Conservation (phyloP, 768 basidiomycete species). For the Russula emetica region DNA sequence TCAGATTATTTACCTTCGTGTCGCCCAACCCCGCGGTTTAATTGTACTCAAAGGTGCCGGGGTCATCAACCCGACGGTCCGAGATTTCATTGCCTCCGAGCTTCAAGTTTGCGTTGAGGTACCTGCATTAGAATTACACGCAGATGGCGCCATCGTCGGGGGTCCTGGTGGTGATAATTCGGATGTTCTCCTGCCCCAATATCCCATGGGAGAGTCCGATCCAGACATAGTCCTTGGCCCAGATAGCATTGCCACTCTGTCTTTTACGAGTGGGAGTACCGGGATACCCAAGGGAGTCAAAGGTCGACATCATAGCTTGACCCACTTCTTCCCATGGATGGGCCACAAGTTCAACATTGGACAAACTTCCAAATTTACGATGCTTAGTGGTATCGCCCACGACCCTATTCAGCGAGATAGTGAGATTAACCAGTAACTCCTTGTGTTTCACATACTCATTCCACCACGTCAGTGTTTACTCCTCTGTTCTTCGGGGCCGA, state of each 20-base stretch:
- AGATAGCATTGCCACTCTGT: constrained; percentile 89
- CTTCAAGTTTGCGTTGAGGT: constrained; percentile 87
- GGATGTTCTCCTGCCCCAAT: constrained; percentile 60
- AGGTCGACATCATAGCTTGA: constrained; percentile 91
- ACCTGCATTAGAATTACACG: constrained; percentile 75
- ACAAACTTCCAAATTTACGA: constrained; percentile 82
- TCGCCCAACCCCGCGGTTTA: constrained; percentile 87
- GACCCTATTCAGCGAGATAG: constrained; percentile 99
- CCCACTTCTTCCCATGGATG: constrained; percentile 99
- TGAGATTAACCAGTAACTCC: constrained; percentile 43
- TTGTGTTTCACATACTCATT: constrained; percentile 11
- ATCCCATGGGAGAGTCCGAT: constrained; percentile 57
- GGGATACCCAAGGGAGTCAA: constrained; percentile 98
- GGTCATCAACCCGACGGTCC: constrained; percentile 69
- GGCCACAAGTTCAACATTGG: constrained; percentile 74
- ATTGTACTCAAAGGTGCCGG: constrained; percentile 91
- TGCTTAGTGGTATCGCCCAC: constrained; percentile 98
- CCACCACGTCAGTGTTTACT: constrained; percentile 73
- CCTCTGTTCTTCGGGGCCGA: constrained; percentile 96
- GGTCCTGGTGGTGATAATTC: constrained; percentile 43
- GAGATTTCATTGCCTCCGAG: constrained; percentile 73
- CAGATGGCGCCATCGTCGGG: constrained; percentile 60
- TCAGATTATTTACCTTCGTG: constrained; percentile 89
- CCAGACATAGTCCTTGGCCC: constrained; percentile 87
- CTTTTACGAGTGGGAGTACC: constrained; percentile 96